Percentiles rank a stretch among this genome's conserved stretches.
Evolutionary conservation across 495 filamentous ascomycete genomes (phyloP).

Genomic region (Pyrenula massariospora): DNA sequence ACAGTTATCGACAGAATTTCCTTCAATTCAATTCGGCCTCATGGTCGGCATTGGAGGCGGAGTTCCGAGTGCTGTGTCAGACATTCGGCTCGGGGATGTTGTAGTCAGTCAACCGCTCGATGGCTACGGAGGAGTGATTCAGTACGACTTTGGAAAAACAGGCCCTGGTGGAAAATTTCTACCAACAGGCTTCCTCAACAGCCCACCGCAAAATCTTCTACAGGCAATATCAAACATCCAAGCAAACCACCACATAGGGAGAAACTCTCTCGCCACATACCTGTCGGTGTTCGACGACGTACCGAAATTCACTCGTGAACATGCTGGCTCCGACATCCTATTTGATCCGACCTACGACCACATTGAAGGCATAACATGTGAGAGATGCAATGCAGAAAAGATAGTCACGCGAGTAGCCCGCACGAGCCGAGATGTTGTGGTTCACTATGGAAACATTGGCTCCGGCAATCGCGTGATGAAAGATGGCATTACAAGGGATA

Average conservation of each 20-base stretch:
- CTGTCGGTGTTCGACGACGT: neutral
- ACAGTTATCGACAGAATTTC: slow-evolving; percentile 24
- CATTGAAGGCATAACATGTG: slow-evolving; percentile 5
- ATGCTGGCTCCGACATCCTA: slow-evolving; percentile 6
- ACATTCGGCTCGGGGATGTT: slow-evolving; percentile 17
- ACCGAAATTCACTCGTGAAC: neutral
- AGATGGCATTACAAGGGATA: slow-evolving; percentile 16
- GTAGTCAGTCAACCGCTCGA: slow-evolving; percentile 9
- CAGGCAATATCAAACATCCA: neutral
- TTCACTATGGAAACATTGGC: slow-evolving; percentile 31
- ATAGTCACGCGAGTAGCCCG: slow-evolving; percentile 1
- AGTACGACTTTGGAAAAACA: slow-evolving; percentile 16
- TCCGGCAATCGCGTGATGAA: slow-evolving; percentile 29
- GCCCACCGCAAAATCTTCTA: slow-evolving; percentile 12
- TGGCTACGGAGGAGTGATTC: slow-evolving; percentile 7
- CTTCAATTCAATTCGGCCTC: slow-evolving; percentile 26
- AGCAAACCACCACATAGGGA: neutral
- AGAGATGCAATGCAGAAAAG: slow-evolving; percentile 4
- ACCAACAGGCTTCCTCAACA: slow-evolving; percentile 16
- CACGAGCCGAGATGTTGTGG: neutral
- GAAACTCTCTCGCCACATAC: neutral
- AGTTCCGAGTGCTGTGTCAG: slow-evolving; percentile 8
- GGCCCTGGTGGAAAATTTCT: slow-evolving; percentile 7
- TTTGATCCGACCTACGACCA: slow-evolving; percentile 12
- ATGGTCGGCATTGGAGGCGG: slow-evolving; percentile 40